Evolutionary conservation across 768 basidiomycete genomes (phyloP).

Genomic region (Mycena haematopus): DNA sequence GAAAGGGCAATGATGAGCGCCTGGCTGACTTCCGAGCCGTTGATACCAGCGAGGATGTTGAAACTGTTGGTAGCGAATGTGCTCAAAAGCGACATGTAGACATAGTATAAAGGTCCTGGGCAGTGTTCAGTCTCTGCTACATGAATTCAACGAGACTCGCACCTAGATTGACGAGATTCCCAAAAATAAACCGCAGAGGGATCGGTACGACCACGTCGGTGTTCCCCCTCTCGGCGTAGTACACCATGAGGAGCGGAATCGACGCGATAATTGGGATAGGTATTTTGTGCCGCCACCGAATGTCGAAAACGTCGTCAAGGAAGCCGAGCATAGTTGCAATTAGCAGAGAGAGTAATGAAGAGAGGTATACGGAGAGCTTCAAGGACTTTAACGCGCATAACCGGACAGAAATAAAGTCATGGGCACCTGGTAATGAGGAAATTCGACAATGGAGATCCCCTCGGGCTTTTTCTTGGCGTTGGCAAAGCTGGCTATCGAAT

Average conservation of each 20-base stretch:
- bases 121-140: not conserved
- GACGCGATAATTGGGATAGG: slow-evolving; percentile 97
- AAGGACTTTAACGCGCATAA: not conserved
- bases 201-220: slow-evolving; percentile 93
- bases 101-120: slow-evolving; percentile 90
- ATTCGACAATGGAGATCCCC: slow-evolving; percentile 70
- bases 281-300: slow-evolving; percentile 97
- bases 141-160: slow-evolving; percentile 32
- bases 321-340: slow-evolving; percentile 95
- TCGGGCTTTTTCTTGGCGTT: slow-evolving; percentile 53
- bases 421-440: slow-evolving; percentile 80
- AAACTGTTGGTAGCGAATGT: slow-evolving; percentile 98
- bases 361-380: slow-evolving; percentile 90
- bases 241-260: slow-evolving; percentile 94
- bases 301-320: slow-evolving; percentile 97
- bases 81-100: slow-evolving; percentile 95
- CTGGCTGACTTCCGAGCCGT: slow-evolving; percentile 95
- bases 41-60: slow-evolving; percentile 98
- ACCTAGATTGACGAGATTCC: slow-evolving; percentile 90
- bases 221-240: slow-evolving; percentile 92
- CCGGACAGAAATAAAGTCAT: not conserved
- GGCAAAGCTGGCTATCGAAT: slow-evolving; percentile 59
- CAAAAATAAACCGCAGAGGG: slow-evolving; percentile 75
- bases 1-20: slow-evolving; percentile 91
- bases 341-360: slow-evolving; percentile 88